A percentile compares a stretch with the other conserved stretches of the same genome.
phyloP scores from a whole-genome alignment of 2,329 filamentous ascomycete genomes.

The Ophiocordyceps camponoti-leonardi region DNA sequence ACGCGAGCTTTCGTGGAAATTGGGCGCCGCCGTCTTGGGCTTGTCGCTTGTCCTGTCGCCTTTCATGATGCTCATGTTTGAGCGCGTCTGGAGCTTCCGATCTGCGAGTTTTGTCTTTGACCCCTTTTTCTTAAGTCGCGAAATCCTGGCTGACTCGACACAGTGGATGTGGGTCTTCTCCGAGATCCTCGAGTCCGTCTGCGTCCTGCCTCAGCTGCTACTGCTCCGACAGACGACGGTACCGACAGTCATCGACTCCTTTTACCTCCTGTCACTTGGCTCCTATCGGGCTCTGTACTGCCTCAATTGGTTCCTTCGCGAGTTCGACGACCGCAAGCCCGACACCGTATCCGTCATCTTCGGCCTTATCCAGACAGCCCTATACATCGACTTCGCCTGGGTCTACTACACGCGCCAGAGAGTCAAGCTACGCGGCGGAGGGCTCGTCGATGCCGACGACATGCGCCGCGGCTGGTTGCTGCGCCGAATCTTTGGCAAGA shows the following conservation, averaged over 20 bases:
- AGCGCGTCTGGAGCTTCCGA: constrained; percentile 29
- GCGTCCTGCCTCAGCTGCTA: constrained; percentile 77
- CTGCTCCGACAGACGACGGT: constrained; percentile 89
- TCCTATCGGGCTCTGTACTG: constrained; percentile 82
- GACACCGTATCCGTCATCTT: constrained; percentile 68
- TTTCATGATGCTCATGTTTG: constrained; percentile 54
- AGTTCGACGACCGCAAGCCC: constrained; percentile 40
- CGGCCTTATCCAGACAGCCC: constrained; percentile 71
- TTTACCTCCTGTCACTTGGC: constrained; percentile 76
- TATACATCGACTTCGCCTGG: constrained; percentile 92
- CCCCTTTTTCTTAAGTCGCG: constrained; percentile 2
- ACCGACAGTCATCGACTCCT: constrained; percentile 92
- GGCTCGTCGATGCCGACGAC: constrained; percentile 81
- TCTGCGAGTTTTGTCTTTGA: constrained; percentile 21
- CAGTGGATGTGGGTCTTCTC: constrained; percentile 79
- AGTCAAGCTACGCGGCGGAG: constrained; percentile 77
- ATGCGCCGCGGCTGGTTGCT: constrained; percentile 73
- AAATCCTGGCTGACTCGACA: constrained; percentile 1
- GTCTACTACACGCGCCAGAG: constrained; percentile 88
- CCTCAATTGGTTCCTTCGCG: constrained; percentile 72
- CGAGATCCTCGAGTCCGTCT: constrained; percentile 79
- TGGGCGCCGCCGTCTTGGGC: constrained; percentile 52
- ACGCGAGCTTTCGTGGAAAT: constrained; percentile 82
- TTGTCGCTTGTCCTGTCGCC: constrained; percentile 54
- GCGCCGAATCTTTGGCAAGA: constrained; percentile 54